Conservation (phyloP, 805 yeast species). For the Komagataella ulmi region DNA sequence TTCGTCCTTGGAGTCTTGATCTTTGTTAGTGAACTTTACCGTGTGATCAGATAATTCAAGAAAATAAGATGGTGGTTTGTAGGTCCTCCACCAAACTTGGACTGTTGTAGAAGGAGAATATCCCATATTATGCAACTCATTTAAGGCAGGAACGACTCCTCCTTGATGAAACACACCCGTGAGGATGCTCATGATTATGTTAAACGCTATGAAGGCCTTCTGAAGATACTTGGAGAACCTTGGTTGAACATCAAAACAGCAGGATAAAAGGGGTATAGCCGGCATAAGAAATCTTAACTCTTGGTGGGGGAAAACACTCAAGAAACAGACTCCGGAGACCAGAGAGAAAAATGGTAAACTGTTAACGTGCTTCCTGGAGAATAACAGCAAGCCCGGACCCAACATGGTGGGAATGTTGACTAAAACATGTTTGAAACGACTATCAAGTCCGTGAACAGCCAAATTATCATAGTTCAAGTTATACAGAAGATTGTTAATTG, state of each 20-base stretch:
- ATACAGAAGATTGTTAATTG: slow-evolving; percentile 65
- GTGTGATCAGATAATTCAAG: slow-evolving; percentile 4
- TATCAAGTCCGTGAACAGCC: slow-evolving; percentile 72
- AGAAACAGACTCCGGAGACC: slow-evolving; percentile 41
- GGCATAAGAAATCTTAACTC: slow-evolving; percentile 86
- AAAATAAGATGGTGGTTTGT: slow-evolving; percentile 88
- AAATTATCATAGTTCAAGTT: slow-evolving; percentile 49
- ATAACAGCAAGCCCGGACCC: slow-evolving; percentile 56
- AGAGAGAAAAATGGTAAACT: slow-evolving; percentile 49
- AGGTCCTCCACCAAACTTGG: slow-evolving; percentile 86
- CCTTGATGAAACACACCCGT: slow-evolving; percentile 87
- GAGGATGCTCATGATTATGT: slow-evolving; percentile 38
- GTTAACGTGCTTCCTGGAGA: slow-evolving; percentile 24
- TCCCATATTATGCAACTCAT: slow-evolving; percentile 17
- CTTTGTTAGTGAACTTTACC: background rate
- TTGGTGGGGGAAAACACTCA: slow-evolving; percentile 82
- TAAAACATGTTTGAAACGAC: slow-evolving; percentile 58
- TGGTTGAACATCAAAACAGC: slow-evolving; percentile 30
- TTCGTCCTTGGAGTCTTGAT: background rate
- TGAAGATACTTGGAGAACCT: slow-evolving; percentile 13
- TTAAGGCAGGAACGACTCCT: slow-evolving; percentile 66
- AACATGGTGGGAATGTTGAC: slow-evolving; percentile 68
- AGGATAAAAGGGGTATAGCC: slow-evolving; percentile 52
- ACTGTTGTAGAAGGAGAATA: slow-evolving; percentile 11
- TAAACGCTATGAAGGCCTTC: slow-evolving; percentile 50